These are phyloP conservation scores for Pythium scleroteichum DNA, from an alignment of 352 stramenopile species.

Conservation along the genomic window DNA sequence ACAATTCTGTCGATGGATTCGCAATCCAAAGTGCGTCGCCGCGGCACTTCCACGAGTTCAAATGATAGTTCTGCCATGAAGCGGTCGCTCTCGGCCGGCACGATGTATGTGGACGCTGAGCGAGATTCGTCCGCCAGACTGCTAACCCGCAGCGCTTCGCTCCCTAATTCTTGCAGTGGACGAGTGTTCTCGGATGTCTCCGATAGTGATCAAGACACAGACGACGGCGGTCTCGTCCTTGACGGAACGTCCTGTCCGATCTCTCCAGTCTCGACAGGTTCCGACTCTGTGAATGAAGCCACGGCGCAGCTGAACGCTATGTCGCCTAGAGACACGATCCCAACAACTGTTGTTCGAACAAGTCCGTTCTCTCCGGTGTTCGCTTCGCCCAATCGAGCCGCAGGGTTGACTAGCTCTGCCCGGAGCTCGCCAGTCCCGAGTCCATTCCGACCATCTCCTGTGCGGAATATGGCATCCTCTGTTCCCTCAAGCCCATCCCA, in stretches of 20 bases:
- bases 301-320: conserved; percentile 25
- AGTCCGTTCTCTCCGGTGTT: conserved; percentile 29
- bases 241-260: conserved; percentile 25
- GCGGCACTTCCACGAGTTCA: conserved; percentile 34
- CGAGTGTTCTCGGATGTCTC: conserved; percentile 21
- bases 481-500: conserved; percentile 17
- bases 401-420: neutral
- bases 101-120: conserved; percentile 50
- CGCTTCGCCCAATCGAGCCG: conserved; percentile 13
- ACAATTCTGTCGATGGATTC: conserved; percentile 38
- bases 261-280: conserved; percentile 25
- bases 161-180: conserved; percentile 7
- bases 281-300: conserved; percentile 27
- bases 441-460: conserved; percentile 15
- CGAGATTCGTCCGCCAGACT: neutral
- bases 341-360: conserved; percentile 7
- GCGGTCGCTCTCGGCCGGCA: conserved; percentile 67
- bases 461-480: neutral
- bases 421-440: conserved; percentile 16
- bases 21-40: conserved; percentile 54
- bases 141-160: neutral
- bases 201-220: conserved; percentile 23
- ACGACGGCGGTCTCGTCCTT: conserved; percentile 5
- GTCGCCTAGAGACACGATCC: conserved; percentile 25
- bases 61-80: conserved; percentile 39